These are phyloP conservation scores for Castanopsis chinensis DNA, from an alignment of 306 rosid species.

Conservation along the genomic window DNA sequence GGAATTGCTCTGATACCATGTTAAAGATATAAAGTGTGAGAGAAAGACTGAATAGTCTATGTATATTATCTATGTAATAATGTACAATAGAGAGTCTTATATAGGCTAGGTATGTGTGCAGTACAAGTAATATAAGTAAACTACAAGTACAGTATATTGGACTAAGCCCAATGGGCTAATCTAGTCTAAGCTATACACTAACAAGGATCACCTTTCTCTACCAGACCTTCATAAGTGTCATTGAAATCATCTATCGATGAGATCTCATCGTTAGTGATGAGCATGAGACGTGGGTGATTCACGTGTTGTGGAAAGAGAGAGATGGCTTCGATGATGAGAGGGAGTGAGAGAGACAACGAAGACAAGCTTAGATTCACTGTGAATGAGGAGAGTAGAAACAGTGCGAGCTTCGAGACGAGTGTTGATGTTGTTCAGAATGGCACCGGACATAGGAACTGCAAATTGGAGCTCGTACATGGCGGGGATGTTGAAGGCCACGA, in stretches of 20 bases:
- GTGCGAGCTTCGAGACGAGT: not conserved
- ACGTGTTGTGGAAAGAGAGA: not conserved
- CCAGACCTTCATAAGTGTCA: not conserved
- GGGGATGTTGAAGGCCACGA: not conserved
- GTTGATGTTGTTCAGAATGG: not conserved
- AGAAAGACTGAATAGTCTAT: no score
- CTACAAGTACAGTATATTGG: no score
- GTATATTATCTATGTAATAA: no score
- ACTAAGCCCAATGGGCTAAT: no score
- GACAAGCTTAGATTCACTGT: not conserved
- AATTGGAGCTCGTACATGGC: not conserved
- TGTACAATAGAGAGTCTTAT: no score
- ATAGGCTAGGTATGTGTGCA: no score
- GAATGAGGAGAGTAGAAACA: not conserved
- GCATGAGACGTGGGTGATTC: not conserved
- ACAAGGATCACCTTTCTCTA: not conserved
- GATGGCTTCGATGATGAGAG: not conserved
- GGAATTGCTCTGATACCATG: no score
- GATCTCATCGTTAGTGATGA: not conserved
- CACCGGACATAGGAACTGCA: not conserved
- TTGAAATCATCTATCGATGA: not conserved
- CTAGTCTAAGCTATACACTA: no score
- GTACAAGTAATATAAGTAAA: no score
- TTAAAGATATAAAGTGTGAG: no score
- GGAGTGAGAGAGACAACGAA: not conserved